Evolutionary conservation across 176 grass and related monocot species (phyloP).

Genomic region (Oryza longistaminata): DNA sequence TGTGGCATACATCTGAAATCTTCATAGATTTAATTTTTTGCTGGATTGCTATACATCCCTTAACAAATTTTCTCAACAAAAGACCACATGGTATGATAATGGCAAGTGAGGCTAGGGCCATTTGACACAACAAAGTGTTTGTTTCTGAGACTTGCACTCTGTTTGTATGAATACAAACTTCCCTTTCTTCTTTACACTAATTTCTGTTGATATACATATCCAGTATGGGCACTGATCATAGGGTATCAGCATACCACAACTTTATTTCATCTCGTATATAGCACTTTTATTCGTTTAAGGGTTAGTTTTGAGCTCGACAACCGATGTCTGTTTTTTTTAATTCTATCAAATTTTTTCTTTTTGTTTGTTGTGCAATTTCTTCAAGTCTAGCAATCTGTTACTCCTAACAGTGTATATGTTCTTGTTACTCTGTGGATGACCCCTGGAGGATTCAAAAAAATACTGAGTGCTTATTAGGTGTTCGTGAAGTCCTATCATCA

Average conservation of each 20-base stretch:
- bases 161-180: not conserved
- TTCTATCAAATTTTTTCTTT: not conserved
- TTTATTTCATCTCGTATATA: not conserved
- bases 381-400: constrained; percentile 19
- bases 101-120: not conserved
- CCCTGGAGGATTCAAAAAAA: not conserved
- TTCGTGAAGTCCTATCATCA: not conserved
- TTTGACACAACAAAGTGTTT: not conserved
- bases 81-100: not conserved
- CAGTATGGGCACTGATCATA: not conserved
- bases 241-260: not conserved
- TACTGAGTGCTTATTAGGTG: not conserved
- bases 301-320: not conserved
- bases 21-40: not conserved
- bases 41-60: not conserved
- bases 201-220: not conserved
- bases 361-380: constrained; percentile 20
- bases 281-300: not conserved
- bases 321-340: not conserved
- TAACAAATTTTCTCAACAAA: not conserved
- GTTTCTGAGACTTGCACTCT: not conserved
- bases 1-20: constrained; percentile 2
- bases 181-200: not conserved
- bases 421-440: not conserved
- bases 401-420: not conserved